Evolutionary conservation across 768 basidiomycete genomes (phyloP).

Genomic region (Lactifluus echinatus): DNA sequence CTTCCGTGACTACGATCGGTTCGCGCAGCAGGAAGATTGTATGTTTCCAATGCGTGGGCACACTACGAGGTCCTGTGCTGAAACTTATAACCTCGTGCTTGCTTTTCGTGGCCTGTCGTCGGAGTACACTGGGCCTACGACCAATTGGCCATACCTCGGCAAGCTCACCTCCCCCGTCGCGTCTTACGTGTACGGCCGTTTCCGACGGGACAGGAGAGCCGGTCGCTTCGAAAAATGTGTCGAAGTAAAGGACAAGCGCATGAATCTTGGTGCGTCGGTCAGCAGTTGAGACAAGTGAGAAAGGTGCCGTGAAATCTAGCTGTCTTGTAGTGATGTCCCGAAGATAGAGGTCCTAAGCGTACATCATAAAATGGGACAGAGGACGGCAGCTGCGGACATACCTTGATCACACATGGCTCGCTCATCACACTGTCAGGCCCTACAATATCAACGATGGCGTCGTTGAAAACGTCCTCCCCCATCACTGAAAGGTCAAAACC

Average conservation of each 20-base stretch:
- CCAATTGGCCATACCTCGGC: conserved; percentile 78
- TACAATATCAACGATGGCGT: conserved; percentile 80
- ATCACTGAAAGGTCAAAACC: conserved; percentile 87
- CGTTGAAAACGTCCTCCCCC: conserved; percentile 63
- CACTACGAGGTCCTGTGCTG: conserved; percentile 83
- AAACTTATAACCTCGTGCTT: conserved; percentile 55
- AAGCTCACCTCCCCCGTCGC: conserved; percentile 50
- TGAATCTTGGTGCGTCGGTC: conserved; percentile 56
- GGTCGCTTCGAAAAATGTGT: conserved; percentile 76
- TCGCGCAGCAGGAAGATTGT: conserved; percentile 80
- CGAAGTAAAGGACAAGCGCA: conserved; percentile 87
- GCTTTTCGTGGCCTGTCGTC: conserved; percentile 43
- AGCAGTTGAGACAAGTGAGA: conserved; percentile 61
- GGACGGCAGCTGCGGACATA: conserved; percentile 25
- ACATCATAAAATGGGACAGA: background rate
- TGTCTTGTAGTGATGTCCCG: conserved; percentile 54
- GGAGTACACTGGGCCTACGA: conserved; percentile 49
- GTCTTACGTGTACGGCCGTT: conserved; percentile 46
- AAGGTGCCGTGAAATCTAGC: conserved; percentile 72
- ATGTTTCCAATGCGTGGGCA: conserved; percentile 96
- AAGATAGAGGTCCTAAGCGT: conserved; percentile 64
- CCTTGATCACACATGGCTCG: conserved; percentile 58
- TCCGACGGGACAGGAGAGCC: conserved; percentile 45
- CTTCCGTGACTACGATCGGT: conserved; percentile 68
- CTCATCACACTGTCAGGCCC: conserved; percentile 56